Base-by-base conservation (phyloP, 2,329 filamentous ascomycete genomes). In the Trichoderma hamatum region DNA sequence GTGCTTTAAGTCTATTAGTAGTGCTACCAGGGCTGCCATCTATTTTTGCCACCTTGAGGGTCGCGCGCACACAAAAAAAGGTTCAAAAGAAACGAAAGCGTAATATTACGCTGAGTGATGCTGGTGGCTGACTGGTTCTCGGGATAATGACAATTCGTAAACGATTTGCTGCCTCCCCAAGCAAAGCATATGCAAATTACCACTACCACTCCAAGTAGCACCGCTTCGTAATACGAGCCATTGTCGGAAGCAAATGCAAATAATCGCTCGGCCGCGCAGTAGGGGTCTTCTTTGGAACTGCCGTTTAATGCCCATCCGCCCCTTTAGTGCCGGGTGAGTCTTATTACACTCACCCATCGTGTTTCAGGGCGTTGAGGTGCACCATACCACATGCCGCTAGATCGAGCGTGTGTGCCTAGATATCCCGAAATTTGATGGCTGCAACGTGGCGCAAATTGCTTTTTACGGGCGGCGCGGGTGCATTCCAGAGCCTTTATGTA, bases 271-370 rank as follows among this genome's bases (percentile, higher is more conserved):
- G 19, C 54, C 28, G 11, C 46, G 67, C 58, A 58, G 51, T 68
- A 68, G 67, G 63, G 63, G 63, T 49, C n/a, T 24, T 36, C 34
- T 60, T 52, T 55, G 34, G 13, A 62, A 60, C 58, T 60, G 64
- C 64, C 64, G 54, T 67, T 46, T 59, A 59, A 46, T 60, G 54
- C 54, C 21, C 39, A 34, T 51, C 32, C 19, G 39, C 54, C 58
- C 66, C 66, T 62, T 60, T 68, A 55, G 49, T 62, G 66, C 58
- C 66, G 34, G 52, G 43, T 26, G 26, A 46, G 60, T 64, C 67
- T 65, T 65, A 60, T 65, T 69, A 69, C 60, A 49, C 39, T 65
- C 61, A 54, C 43, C 61, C 67, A 69, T 65, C 67, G 61, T 69
- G 67, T 69, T 69, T 69, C 67, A 69, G 67, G 61, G 67, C 55